Percentiles rank a stretch among this genome's conserved stretches.
These are phyloP conservation scores for Medicago lupulina DNA, from an alignment of 306 rosid genomes.

Conservation along the genomic window DNA sequence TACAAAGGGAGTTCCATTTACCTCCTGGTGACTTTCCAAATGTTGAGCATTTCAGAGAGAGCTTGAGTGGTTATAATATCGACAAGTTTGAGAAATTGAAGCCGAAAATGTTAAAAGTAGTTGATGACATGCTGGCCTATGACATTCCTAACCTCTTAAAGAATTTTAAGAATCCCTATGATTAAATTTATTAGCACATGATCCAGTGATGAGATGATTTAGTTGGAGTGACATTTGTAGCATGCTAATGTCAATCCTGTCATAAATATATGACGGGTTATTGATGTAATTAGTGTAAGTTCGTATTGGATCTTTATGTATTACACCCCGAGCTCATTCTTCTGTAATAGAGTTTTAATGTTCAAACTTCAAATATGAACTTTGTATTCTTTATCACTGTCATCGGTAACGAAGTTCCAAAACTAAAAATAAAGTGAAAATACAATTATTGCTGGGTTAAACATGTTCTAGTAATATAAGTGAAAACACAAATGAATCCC, in stretches of 20 bases:
- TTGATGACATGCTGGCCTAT: conserved; percentile 87
- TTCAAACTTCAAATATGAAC: background rate
- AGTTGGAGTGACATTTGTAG: conserved; percentile 33
- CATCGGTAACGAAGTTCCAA: background rate
- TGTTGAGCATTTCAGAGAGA: conserved; percentile 74
- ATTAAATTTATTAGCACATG: conserved; percentile 36
- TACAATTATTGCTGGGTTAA: background rate
- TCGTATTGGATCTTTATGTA: conserved; percentile 29
- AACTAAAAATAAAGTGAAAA: background rate
- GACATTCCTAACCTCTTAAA: conserved; percentile 86
- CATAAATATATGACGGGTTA: background rate
- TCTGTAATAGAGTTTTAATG: conserved; percentile 2
- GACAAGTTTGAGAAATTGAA: conserved; percentile 85
- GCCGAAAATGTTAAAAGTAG: conserved; percentile 78
- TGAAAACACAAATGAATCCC: too few relatives aligned
- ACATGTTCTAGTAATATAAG: background rate
- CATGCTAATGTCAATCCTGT: background rate
- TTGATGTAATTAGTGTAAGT: conserved; percentile 23
- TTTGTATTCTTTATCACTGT: background rate
- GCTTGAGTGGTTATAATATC: conserved; percentile 63
- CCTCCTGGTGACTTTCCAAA: conserved; percentile 91
- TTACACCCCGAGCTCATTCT: conserved; percentile 4
- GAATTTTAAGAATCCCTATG: conserved; percentile 79
- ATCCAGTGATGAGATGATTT: conserved; percentile 9
- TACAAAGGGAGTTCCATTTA: conserved; percentile 82